Evolutionary conservation across 768 basidiomycete species (phyloP), one percentile per base, ranked within the genome.

Genomic region (Boletus patriciae): DNA sequence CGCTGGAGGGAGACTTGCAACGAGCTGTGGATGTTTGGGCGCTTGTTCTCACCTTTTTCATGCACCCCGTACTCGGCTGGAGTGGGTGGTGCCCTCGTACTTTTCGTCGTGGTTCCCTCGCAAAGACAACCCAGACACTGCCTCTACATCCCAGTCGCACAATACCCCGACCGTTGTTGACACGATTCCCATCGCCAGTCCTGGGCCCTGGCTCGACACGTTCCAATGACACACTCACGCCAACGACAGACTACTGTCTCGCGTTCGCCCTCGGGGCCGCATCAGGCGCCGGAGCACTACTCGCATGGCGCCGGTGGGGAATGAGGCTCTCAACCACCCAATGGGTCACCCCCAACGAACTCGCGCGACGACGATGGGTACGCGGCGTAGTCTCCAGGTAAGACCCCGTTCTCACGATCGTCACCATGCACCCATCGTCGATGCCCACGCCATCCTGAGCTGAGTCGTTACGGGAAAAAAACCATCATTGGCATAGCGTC

Each of bases 281-380:
- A n/a, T n/a, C n/a, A n/a, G n/a, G n/a, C n/a, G n/a, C n/a, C n/a
- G n/a, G n/a, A 1, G 52, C 51, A 7, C 12, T 58, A 6, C 37
- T 73, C n/a, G 51, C 80, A 0, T 83, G 83, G 65, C 63, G 64
- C 21, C 78, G 85, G 23, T 84, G 78, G 67, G 80, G 83, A 34
- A 78, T 76, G 49, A 76, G 94, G 16, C 79, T 93, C 33, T 74
- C 68, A 37, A 89, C 81, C 58, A 78, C 79, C 29, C 86, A 88
- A n/a, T 90, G 85, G 80, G 75, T 95, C 34, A 87, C 87, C 0
- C 85, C 87, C 0, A 74, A 81, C 49, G 70, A 84, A 41, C 71
- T 94, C 43, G 70, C n/a, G n/a, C 72, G 27, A 93, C 92, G 3
- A 86, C n/a, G n/a, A n/a, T n/a, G n/a, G n/a, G n/a, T n/a, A n/a